A percentile compares a stretch with the other conserved stretches of the same genome.
These are phyloP conservation scores for Litsea cubeba DNA, from an alignment of 164 flowering plant species.

Conservation along the genomic window DNA sequence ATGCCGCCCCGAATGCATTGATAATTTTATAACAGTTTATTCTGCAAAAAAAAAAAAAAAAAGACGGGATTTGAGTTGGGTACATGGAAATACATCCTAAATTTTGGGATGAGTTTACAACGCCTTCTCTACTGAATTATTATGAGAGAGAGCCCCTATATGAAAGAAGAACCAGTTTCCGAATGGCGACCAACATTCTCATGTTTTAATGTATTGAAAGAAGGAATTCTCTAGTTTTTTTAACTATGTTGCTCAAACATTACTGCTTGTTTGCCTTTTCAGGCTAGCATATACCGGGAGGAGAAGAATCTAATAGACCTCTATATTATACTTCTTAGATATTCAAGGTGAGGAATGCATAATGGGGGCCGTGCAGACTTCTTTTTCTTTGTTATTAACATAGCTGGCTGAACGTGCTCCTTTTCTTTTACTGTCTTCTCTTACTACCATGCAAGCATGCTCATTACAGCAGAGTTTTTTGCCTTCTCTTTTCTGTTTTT, in stretches of 20 bases:
- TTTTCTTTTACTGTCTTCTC: background rate
- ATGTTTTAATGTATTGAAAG: too few species aligned
- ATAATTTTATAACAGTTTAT: too few species aligned
- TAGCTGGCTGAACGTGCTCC: background rate
- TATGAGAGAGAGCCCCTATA: too few species aligned
- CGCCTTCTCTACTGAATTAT: too few species aligned
- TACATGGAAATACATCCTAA: too few species aligned
- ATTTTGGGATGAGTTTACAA: too few species aligned
- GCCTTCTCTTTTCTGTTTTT: background rate
- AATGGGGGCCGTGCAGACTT: background rate
- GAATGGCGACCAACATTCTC: too few species aligned
- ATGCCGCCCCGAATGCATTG: too few species aligned
- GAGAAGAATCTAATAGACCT: slow-evolving; percentile 86
- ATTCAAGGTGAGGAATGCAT: slow-evolving; percentile 57
- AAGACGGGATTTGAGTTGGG: too few species aligned
- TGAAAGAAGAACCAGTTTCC: too few species aligned
- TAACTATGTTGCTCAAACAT: background rate
- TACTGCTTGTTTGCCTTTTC: slow-evolving; percentile 11
- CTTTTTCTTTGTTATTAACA: background rate
- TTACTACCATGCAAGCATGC: background rate
- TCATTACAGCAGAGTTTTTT: background rate
- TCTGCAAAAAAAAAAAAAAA: too few species aligned
- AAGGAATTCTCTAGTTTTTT: background rate
- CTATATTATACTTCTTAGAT: slow-evolving; percentile 86
- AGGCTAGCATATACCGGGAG: slow-evolving; percentile 81